Conservation (phyloP, 306 rosid genomes). For the Hippophae tibetana region DNA sequence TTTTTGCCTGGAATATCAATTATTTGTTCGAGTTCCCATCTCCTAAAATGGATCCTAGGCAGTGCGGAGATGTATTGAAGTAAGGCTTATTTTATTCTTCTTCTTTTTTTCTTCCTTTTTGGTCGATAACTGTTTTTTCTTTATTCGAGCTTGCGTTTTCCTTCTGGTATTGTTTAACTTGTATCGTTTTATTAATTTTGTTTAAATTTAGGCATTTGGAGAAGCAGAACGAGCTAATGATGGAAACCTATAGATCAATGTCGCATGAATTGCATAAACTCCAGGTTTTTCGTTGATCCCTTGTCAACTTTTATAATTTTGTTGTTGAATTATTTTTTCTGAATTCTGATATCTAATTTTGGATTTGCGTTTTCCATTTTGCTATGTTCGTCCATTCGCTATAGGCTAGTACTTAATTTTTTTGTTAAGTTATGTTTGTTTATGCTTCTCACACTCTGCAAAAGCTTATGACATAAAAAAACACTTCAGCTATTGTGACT, state of each 20-base stretch:
- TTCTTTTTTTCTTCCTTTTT: not conserved
- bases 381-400: too few species aligned
- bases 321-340: not conserved
- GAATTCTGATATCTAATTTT: not conserved
- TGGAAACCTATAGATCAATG: slow-evolving; percentile 34
- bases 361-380: too few species aligned
- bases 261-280: slow-evolving; percentile 37
- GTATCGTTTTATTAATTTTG: not conserved
- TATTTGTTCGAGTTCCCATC: not conserved
- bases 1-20: not conserved
- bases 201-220: slow-evolving; percentile 37
- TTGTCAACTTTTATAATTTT: not conserved
- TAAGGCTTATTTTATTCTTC: slow-evolving; percentile 5
- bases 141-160: not conserved
- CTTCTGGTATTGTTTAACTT: too few species aligned
- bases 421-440: too few species aligned
- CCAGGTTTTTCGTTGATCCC: slow-evolving; percentile 21
- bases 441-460: too few species aligned
- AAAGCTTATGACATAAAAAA: too few species aligned
- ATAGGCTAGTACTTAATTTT: too few species aligned
- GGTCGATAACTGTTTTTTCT: not conserved
- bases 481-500: too few species aligned
- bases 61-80: slow-evolving; percentile 38
- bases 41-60: slow-evolving; percentile 31
- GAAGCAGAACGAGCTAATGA: slow-evolving; percentile 43